Base-by-base conservation (phyloP, 108 stramenopile genomes). In the Parietichytrium sp. region DNA sequence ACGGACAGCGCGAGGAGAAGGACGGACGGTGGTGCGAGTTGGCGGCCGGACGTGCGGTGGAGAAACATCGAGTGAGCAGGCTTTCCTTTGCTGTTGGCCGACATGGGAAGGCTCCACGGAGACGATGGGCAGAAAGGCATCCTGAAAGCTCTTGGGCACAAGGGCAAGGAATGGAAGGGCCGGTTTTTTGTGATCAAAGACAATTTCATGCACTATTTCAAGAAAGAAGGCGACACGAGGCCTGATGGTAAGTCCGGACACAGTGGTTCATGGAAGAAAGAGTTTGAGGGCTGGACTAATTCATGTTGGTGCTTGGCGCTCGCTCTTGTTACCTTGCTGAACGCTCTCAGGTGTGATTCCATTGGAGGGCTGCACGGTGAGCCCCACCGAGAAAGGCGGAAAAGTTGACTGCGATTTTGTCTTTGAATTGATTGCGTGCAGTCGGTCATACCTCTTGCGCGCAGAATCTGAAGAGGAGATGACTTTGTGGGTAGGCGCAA, bases 161-260 rank as follows among this genome's bases (percentile, higher is more conserved):
- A 72, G 25, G 61, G 61, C 61, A 72, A 72, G 33, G 61, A 72
- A 25, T 72, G 61, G 61, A 72, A 72, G 42, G 61, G 33, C 13
- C 61, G 61, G 16, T 72, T 18, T 42, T 72, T 72, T 27, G 29
- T 25, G 16, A 72, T 72, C 3, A 72, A 72, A 2, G 61, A 72
- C 61, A 72, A 72, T 42, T 72, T 72, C 2, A 72, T 72, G 61
- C 61, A 72, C 42, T 72, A 72, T 72, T 72, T 72, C 61, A 72
- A 72, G 25, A 72, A 72, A 25, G 3, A 72, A 38, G 61, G 61
- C 20, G 61, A 72, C 20, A 15, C 16, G 8, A 72, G 61, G 42
- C 61, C 61, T n/a, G 61, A 72, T 42, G 61, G n/a, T n/a, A n/a
- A n/a, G n/a, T n/a, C n/a, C n/a, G n/a, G n/a, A n/a, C n/a, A n/a